A percentile compares a stretch with the other conserved stretches of the same genome.
Evolutionary conservation across 1,284 basidiomycete genomes (phyloP).

Genomic region (Trichosporon sp.): DNA sequence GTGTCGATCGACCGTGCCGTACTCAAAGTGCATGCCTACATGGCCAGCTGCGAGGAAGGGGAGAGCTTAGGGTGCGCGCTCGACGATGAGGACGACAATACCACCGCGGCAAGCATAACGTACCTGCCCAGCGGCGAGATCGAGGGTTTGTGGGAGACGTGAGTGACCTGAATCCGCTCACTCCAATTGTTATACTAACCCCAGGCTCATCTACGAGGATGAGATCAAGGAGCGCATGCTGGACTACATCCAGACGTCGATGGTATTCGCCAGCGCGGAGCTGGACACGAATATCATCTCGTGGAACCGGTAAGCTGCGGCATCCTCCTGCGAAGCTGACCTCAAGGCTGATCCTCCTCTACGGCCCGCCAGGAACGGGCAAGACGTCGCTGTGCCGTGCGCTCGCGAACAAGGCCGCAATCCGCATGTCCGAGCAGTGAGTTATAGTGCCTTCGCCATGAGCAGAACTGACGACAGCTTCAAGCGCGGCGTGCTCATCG

Average conservation of each 20-base stretch:
- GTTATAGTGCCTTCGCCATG: slow-evolving; percentile 22
- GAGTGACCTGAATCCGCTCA: slow-evolving; percentile 11
- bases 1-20: slow-evolving; percentile 20
- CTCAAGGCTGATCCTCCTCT: slow-evolving; percentile 72
- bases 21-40: slow-evolving; percentile 81
- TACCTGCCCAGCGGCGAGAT: slow-evolving; percentile 74
- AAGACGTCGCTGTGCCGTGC: slow-evolving; percentile 94
- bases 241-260: slow-evolving; percentile 89
- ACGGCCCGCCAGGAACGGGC: slow-evolving; percentile 96
- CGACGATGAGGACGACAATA: slow-evolving; percentile 62
- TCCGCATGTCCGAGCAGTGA: slow-evolving; percentile 75
- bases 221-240: slow-evolving; percentile 83
- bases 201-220: slow-evolving; percentile 77
- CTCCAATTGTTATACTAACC: too few relatives aligned
- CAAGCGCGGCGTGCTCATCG: slow-evolving; percentile 75
- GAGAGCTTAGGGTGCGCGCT: slow-evolving; percentile 56
- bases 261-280: slow-evolving; percentile 78
- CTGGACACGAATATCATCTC: slow-evolving; percentile 89
- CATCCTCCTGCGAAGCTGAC: not conserved
- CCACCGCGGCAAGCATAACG: slow-evolving; percentile 77
- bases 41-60: slow-evolving; percentile 66
- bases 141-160: slow-evolving; percentile 78
- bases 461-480: slow-evolving; percentile 56
- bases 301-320: slow-evolving; percentile 67
- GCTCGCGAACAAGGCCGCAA: slow-evolving; percentile 89